Conservation (phyloP, 495 filamentous ascomycete genomes). For the Neurospora sp. region DNA sequence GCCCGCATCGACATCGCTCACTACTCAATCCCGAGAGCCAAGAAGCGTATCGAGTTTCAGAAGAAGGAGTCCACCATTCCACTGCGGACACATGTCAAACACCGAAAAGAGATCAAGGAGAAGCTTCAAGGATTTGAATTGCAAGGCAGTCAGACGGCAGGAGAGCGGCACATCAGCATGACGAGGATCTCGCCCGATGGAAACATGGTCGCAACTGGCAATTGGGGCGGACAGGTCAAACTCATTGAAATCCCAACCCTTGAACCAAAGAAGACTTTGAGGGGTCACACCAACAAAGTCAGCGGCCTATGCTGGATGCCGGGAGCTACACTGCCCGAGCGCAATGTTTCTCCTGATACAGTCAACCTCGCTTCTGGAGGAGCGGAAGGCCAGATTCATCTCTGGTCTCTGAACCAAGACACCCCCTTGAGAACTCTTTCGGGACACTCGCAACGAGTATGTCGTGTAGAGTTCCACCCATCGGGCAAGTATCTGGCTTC, state of each 20-base stretch:
- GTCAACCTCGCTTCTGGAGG: conserved; percentile 88
- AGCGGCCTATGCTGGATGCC: conserved; percentile 90
- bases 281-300: conserved; percentile 78
- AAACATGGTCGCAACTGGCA: conserved; percentile 75
- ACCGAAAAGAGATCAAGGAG: conserved; percentile 83
- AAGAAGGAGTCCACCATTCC: conserved; percentile 72
- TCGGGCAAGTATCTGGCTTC: conserved; percentile 85
- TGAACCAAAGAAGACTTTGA: conserved; percentile 58
- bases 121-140: conserved; percentile 73
- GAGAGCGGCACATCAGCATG: conserved; percentile 82
- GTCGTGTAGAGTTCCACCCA: conserved; percentile 88
- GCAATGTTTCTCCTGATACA: conserved; percentile 56
- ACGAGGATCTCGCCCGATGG: conserved; percentile 83
- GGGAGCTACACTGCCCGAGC: conserved; percentile 60
- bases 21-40: conserved; percentile 78
- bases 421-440: conserved; percentile 74
- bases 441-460: conserved; percentile 81
- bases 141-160: conserved; percentile 84
- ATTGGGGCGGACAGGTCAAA: conserved; percentile 82
- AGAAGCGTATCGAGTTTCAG: conserved; percentile 62
- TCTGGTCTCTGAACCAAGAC: conserved; percentile 82
- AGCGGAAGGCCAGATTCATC: conserved; percentile 78
- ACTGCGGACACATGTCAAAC: conserved; percentile 78
- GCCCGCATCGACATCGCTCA: conserved; percentile 73
- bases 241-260: conserved; percentile 76